A percentile compares a stretch with the other conserved stretches of the same genome.
phyloP scores from a whole-genome alignment of 495 filamentous ascomycete genomes.

The Neurospora terricola region DNA sequence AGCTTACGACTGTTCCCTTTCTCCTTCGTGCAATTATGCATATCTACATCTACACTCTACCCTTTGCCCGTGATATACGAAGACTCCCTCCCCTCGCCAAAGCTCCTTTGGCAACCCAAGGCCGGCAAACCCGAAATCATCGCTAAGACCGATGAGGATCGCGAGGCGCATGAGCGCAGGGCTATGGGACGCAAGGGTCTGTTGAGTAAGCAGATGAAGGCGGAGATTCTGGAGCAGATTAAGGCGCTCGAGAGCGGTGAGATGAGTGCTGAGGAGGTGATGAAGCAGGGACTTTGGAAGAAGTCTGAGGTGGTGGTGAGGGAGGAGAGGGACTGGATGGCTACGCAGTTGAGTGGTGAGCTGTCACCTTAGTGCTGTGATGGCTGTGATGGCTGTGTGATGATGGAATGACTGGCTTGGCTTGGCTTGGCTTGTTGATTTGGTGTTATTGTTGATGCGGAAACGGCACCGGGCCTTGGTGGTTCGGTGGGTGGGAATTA shows the following conservation, averaged over 20 bases:
- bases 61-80: too few relatives aligned
- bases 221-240: conserved; percentile 18
- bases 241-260: conserved; percentile 10
- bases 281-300: conserved; percentile 7
- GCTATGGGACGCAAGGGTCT: conserved; percentile 8
- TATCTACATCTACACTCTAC: too few relatives aligned
- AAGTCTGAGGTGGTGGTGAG: background rate
- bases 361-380: too few relatives aligned
- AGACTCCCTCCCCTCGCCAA: too few relatives aligned
- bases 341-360: too few relatives aligned
- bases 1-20: too few relatives aligned
- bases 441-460: too few relatives aligned
- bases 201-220: conserved; percentile 3
- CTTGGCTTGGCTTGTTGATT: too few relatives aligned
- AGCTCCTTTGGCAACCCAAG: background rate
- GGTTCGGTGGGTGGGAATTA: too few relatives aligned
- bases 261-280: conserved; percentile 3
- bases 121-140: background rate
- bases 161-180: conserved; percentile 6
- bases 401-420: too few relatives aligned
- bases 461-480: too few relatives aligned
- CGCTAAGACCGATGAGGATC: conserved; percentile 13
- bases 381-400: background rate
- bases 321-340: background rate
- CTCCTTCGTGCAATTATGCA: too few relatives aligned